These are phyloP conservation scores for Austroboletus festivus DNA, from an alignment of 768 basidiomycete species.

Conservation along the genomic window DNA sequence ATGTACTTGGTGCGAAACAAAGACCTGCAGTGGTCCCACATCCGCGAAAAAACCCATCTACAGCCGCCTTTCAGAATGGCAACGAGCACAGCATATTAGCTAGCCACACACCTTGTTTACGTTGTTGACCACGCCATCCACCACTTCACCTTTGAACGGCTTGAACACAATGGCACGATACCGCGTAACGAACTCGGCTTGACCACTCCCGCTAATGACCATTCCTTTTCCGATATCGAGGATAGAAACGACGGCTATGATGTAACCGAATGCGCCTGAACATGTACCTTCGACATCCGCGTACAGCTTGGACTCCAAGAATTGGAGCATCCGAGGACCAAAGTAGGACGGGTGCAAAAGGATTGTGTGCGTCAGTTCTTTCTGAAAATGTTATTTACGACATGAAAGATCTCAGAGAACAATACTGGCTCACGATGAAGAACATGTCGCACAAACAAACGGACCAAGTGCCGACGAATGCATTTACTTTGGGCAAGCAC, in stretches of 20 bases:
- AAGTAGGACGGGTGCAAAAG: constrained; percentile 98
- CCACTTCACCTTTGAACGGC: constrained; percentile 99
- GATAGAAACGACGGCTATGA: constrained; percentile 89
- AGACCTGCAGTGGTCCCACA: constrained; percentile 90
- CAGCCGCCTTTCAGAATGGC: neutral
- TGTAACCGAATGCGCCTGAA: constrained; percentile 91
- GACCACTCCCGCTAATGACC: constrained; percentile 86
- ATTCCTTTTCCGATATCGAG: constrained; percentile 90
- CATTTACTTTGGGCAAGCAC: constrained; percentile 4
- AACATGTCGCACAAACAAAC: constrained; percentile 43
- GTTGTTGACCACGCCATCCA: constrained; percentile 93
- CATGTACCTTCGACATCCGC: constrained; percentile 97
- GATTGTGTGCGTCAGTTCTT: constrained; percentile 96
- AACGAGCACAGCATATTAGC: too few relatives aligned
- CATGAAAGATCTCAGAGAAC: neutral
- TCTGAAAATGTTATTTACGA: constrained; percentile 45
- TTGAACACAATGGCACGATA: constrained; percentile 98
- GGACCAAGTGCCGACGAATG: too few relatives aligned
- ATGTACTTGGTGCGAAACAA: constrained; percentile 89
- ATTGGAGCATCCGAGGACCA: constrained; percentile 91
- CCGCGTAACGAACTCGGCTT: constrained; percentile 92
- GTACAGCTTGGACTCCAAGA: constrained; percentile 90
- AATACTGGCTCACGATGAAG: constrained; percentile 57
- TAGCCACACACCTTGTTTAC: constrained; percentile 79
- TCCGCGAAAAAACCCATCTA: constrained; percentile 99